Conservation (phyloP, 306 rosid species). For the Lathyrus aphaca region DNA sequence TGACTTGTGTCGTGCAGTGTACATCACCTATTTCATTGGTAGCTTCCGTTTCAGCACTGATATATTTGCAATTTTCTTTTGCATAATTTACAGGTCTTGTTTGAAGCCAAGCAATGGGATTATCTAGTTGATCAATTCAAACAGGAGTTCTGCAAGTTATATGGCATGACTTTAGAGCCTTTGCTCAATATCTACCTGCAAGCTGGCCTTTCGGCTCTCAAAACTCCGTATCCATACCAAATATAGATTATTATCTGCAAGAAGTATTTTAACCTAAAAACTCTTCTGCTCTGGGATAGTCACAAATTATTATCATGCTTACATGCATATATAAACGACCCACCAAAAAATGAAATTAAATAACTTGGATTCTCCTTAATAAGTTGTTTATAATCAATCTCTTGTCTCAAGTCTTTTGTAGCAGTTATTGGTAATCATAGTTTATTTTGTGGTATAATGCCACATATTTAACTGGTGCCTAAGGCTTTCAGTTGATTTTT, state of each 20-base stretch:
- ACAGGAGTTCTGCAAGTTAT: constrained; percentile 96
- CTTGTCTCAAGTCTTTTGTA: neutral
- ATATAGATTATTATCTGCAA: constrained; percentile 22
- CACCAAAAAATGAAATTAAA: neutral
- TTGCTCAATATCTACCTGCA: constrained; percentile 87
- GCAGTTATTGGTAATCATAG: constrained; percentile 14
- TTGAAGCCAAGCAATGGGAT: constrained; percentile 96
- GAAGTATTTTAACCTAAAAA: constrained; percentile 6
- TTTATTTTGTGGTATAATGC: constrained; percentile 25
- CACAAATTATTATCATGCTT: constrained; percentile 9
- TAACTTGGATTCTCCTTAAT: constrained; percentile 2
- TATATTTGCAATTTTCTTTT: constrained; percentile 25
- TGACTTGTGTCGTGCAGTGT: constrained; percentile 12
- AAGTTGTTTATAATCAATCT: constrained; percentile 18
- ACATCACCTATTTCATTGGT: constrained; percentile 3
- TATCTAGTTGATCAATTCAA: constrained; percentile 79
- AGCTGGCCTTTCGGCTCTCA: constrained; percentile 96
- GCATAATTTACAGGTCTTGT: constrained; percentile 68
- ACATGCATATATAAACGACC: constrained; percentile 25
- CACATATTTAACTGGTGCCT: constrained; percentile 22
- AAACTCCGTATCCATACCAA: constrained; percentile 85
- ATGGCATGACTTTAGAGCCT: constrained; percentile 96
- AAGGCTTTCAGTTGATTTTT: constrained; percentile 7
- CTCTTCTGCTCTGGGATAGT: neutral
- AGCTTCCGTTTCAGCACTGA: constrained; percentile 35